Evolutionary conservation across 768 basidiomycete species (phyloP).

Genomic region (Heimioporus sp.): DNA sequence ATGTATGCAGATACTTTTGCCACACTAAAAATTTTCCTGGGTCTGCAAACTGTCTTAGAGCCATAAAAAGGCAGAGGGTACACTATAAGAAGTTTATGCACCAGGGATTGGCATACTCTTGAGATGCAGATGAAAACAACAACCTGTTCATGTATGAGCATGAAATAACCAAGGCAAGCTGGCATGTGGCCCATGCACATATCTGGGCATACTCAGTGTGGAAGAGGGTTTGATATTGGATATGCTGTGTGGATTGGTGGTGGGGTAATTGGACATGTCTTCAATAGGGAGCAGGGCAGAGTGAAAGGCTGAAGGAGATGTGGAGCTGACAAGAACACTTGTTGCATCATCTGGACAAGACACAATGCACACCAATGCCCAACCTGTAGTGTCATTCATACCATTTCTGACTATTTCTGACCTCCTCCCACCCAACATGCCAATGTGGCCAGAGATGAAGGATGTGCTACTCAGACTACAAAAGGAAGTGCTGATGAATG

Average conservation of each 20-base stretch:
- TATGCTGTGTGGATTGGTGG: constrained; percentile 37
- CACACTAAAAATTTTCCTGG: constrained; percentile 95
- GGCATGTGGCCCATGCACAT: constrained; percentile 58
- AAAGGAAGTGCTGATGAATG: constrained; percentile 81
- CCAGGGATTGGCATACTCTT: constrained; percentile 87
- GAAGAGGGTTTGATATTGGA: constrained; percentile 50
- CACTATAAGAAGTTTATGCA: constrained; percentile 88
- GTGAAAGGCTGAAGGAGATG: constrained; percentile 54
- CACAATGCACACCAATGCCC: constrained; percentile 38
- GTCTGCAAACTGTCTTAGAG: constrained; percentile 93
- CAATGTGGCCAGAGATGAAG: constrained; percentile 78
- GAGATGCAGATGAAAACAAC: constrained; percentile 80
- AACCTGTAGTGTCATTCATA: constrained; percentile 66
- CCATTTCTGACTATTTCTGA: constrained; percentile 73
- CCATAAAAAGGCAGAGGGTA: constrained; percentile 77
- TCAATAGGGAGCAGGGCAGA: constrained; percentile 38
- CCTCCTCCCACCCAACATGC: constrained; percentile 73
- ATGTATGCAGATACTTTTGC: constrained; percentile 78
- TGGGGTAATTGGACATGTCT: constrained; percentile 13
- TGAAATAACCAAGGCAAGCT: constrained; percentile 71
- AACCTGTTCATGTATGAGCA: constrained; percentile 70
- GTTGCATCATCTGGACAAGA: neutral
- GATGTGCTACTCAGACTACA: constrained; percentile 66
- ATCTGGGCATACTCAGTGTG: constrained; percentile 54
- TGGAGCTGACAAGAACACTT: too few species aligned